Conservation (phyloP, 164 flowering plant species). For the Umbilicus rupestris region DNA sequence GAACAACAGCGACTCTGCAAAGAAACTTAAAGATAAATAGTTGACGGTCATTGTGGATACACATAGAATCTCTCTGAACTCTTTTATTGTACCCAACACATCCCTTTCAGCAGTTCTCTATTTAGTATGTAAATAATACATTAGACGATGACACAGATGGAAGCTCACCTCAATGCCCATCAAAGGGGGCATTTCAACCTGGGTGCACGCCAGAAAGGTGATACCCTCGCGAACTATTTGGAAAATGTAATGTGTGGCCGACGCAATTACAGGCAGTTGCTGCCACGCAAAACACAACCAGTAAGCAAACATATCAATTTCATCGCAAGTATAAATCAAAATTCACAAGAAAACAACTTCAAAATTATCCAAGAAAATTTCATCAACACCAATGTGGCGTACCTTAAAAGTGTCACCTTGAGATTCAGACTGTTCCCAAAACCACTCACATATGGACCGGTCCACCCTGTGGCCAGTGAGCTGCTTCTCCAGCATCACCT, state of each 20-base stretch:
- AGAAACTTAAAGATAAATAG: conserved; percentile 49
- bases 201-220: conserved; percentile 88
- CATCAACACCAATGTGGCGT: conserved; percentile 7
- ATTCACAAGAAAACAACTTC: background rate
- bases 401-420: conserved; percentile 83
- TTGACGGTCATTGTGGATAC: conserved; percentile 12
- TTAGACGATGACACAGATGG: background rate
- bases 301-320: background rate
- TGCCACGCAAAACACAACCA: conserved; percentile 16
- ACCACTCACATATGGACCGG: conserved; percentile 87
- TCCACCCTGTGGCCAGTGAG: conserved; percentile 86
- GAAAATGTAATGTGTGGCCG: conserved; percentile 94
- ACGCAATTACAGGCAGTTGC: conserved; percentile 82
- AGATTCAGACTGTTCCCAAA: conserved; percentile 70
- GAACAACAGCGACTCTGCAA: conserved; percentile 91
- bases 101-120: background rate
- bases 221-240: conserved; percentile 85
- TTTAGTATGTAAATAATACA: background rate
- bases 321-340: background rate
- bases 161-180: conserved; percentile 84
- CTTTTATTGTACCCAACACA: too few species aligned
- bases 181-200: conserved; percentile 96
- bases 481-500: conserved; percentile 95
- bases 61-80: background rate
- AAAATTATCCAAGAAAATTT: background rate